Evolutionary conservation across 176 grass and related monocot species (phyloP), one percentile per base, ranked within the genome.

Genomic region (Phyllostachys edulis): DNA sequence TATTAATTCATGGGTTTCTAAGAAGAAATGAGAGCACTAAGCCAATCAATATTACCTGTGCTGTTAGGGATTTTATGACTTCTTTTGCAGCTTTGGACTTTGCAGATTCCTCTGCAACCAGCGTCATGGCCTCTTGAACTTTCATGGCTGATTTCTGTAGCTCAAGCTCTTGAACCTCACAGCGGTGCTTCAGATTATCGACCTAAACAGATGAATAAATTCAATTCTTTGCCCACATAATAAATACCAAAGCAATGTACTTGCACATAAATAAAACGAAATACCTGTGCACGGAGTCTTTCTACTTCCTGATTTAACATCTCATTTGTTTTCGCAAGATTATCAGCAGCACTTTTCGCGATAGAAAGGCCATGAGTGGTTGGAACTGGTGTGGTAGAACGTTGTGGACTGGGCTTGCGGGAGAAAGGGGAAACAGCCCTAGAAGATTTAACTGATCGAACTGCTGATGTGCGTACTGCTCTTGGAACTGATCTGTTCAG

Each of bases 31-130:
- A 50, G 46, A 71, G 37, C 52, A 86, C 9, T 80, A 77, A 60
- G 62, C 40, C 24, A 68, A 45, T 27, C 65, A 84, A 78, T 62
- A 46, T 74, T 81, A 96, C 96, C 89, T 99, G 91, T 15, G 91
- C 82, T 52, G 96, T 94, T 73, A 99, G 83, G 67, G 96, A 87
- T 85, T 96, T 99, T 88, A 96, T 94, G 73, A 99, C 93, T 92
- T 99, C 96, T 88, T 96, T 99, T 36, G 93, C 96, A 84, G 93
- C 93, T 83, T 92, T 99, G 67, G 96, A 99, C 80, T 99, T 99
- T 61, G 91, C 85, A 71, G 96, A 99, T 87, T 96, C 96, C 84
- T 96, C 96, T 76, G 89, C 81, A 75, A 92, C 90, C 70, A 99
- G 75, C 0, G 51, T 17, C 85, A 88, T 94, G 39, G 93, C 89